phyloP scores from a whole-genome alignment of 2,329 filamentous ascomycete genomes.

The Pezicula radicicola region DNA sequence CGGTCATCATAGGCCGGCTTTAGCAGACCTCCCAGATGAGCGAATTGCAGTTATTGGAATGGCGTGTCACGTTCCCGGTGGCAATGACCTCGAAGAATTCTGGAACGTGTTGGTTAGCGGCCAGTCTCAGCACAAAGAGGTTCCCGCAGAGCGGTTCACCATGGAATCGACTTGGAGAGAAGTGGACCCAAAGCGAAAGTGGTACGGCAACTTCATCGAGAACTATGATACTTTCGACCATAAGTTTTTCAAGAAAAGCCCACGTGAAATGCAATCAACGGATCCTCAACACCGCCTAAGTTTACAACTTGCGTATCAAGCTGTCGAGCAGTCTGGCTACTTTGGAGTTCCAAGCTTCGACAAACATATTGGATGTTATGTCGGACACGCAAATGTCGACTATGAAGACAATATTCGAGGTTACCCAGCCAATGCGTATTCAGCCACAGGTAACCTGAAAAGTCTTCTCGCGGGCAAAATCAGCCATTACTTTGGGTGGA shows the following conservation, averaged over 20 bases:
- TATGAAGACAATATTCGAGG: conserved; percentile 15
- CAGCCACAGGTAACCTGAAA: conserved; percentile 12
- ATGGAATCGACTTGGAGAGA: conserved; percentile 57
- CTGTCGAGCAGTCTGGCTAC: conserved; percentile 66
- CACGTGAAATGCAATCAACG: conserved; percentile 71
- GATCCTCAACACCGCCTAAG: conserved; percentile 77
- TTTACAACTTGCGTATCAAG: conserved; percentile 75
- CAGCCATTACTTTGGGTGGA: conserved; percentile 15
- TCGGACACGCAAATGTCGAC: conserved; percentile 11
- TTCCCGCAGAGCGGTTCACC: conserved; percentile 66
- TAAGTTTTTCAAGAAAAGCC: conserved; percentile 81
- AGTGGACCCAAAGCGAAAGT: conserved; percentile 64
- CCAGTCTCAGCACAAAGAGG: conserved; percentile 62
- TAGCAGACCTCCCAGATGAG: no score
- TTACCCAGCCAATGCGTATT: conserved; percentile 13
- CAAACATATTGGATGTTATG: conserved; percentile 11
- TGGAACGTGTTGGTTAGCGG: conserved; percentile 73
- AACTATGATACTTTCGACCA: conserved; percentile 74
- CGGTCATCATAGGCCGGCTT: no score
- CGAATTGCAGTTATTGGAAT: conserved; percentile 32
- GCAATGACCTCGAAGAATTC: conserved; percentile 50
- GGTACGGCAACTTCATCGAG: conserved; percentile 65
- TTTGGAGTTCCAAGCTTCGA: conserved; percentile 33
- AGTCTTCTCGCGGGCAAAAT: conserved; percentile 23
- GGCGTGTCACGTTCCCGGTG: conserved; percentile 29